Evolutionary conservation across 768 basidiomycete species (phyloP), one percentile per base, ranked within the genome.

Genomic region (Exsudoporus frostii): DNA sequence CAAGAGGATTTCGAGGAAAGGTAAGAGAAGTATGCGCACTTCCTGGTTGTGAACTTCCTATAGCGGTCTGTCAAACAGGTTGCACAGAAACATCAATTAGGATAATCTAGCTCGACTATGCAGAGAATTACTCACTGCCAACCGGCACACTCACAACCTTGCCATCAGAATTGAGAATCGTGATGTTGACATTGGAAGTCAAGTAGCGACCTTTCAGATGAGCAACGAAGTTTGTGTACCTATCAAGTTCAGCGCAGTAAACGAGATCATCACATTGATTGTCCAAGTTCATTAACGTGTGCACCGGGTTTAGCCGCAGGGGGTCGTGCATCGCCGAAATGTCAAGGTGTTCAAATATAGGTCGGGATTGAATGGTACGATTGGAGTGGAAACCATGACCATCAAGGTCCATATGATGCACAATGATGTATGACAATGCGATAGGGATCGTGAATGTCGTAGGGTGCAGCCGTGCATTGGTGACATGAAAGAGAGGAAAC

Each of bases 131-230:
- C 73, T 51, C 54, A 75, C 76, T 71, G 19, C 82, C 80, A 37
- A 80, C 66, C 0, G 79, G 77, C 1, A 77, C 70, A 42, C 68
- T 77, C 54, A 70, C 65, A 1, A 53, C 54, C 22, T 71, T 53
- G 17, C 73, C 75, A 13, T 67, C 50, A 36, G 72, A 60, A 59
- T 80, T 76, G 14, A 76, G 55, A 11, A 88, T 64, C 2, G 91
- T 92, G 65, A 96, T 90, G 71, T 95, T 90, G 50, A 83, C 88
- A 61, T 96, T 96, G 2, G 86, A 90, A 1, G 90, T 84, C 43
- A 97, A 72, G 67, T 92, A 94, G 39, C 84, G 78, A 7, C 88
- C 90, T 9, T 80, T 75, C 68, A 84, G 77, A 41, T 80, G 71
- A 3, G 83, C 84, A 3, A 73, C 83, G 61, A 92, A 88, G 64